A percentile compares a stretch with the other conserved stretches of the same genome.
Evolutionary conservation across 768 basidiomycete genomes (phyloP).

Genomic region (Hypholoma fasciculare): DNA sequence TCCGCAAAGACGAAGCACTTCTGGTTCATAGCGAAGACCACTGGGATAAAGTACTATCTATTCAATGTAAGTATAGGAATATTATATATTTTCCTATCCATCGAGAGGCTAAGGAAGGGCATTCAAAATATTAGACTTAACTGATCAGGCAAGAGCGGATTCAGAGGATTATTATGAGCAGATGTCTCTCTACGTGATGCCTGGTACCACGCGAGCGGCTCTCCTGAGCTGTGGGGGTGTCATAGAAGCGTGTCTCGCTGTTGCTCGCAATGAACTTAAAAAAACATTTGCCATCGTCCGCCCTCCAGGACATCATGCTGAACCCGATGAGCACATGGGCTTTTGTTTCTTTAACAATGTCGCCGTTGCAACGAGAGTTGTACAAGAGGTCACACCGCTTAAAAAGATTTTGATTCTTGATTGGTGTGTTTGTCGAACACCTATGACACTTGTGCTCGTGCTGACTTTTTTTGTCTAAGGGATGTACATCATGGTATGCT

Average conservation of each 20-base stretch:
- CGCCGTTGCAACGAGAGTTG: slow-evolving; percentile 85
- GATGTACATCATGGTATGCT: slow-evolving; percentile 89
- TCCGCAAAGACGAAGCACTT: slow-evolving; percentile 74
- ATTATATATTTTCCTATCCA: slow-evolving; percentile 6
- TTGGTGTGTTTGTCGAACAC: slow-evolving; percentile 59
- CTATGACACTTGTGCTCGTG: slow-evolving; percentile 4
- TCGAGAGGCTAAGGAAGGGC: slow-evolving; percentile 12
- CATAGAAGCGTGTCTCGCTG: slow-evolving; percentile 85
- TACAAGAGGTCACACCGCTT: slow-evolving; percentile 66
- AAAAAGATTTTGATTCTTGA: slow-evolving; percentile 91
- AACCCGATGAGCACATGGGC: slow-evolving; percentile 98
- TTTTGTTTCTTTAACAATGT: slow-evolving; percentile 99
- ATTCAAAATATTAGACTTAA: slow-evolving; percentile 54
- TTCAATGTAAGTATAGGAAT: slow-evolving; percentile 63
- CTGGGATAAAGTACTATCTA: slow-evolving; percentile 87
- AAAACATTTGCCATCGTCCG: slow-evolving; percentile 95
- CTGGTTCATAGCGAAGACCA: slow-evolving; percentile 91
- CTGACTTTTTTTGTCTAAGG: slow-evolving; percentile 43
- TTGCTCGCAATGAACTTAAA: slow-evolving; percentile 75
- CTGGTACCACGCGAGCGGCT: slow-evolving; percentile 81
- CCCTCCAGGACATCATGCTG: slow-evolving; percentile 97
- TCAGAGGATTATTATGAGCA: slow-evolving; percentile 86
- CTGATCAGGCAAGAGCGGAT: slow-evolving; percentile 70
- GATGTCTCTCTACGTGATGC: slow-evolving; percentile 90
- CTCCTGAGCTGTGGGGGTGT: slow-evolving; percentile 93